A percentile compares a stretch with the other conserved stretches of the same genome.
Evolutionary conservation across 192 early-diverging fungal genomes (phyloP).

Genomic region (Gigaspora rosea): DNA sequence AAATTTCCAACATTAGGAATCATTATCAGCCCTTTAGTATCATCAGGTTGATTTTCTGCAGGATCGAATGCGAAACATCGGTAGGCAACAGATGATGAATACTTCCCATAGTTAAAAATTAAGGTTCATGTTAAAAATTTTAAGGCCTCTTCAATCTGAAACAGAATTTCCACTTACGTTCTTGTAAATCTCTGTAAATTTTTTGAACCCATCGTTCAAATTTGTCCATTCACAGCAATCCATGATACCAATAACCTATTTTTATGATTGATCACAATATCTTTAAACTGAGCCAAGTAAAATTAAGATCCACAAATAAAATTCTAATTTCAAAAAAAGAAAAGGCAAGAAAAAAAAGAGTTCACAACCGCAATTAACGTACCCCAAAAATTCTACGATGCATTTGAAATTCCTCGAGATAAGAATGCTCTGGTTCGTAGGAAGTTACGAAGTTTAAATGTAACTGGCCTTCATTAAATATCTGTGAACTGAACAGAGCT

Average conservation of each 20-base stretch:
- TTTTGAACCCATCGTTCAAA: conserved; percentile 59
- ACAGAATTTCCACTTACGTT: conserved; percentile 48
- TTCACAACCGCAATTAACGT: conserved; percentile 3
- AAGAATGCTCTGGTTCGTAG: conserved; percentile 67
- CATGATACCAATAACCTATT: conserved; percentile 79
- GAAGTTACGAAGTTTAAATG: conserved; percentile 73
- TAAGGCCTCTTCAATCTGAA: background rate
- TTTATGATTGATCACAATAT: background rate
- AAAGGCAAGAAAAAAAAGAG: background rate
- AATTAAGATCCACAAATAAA: no score
- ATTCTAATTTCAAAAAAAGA: background rate
- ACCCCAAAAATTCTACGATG: conserved; percentile 75
- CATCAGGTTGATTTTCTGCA: conserved; percentile 69
- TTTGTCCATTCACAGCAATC: conserved; percentile 71
- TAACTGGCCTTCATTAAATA: conserved; percentile 66
- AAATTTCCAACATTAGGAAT: conserved; percentile 80
- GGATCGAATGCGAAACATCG: conserved; percentile 85
- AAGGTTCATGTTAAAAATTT: no score
- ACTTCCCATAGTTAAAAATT: conserved; percentile 40
- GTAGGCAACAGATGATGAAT: conserved; percentile 68
- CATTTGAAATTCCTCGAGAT: conserved; percentile 75
- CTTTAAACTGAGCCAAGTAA: no score
- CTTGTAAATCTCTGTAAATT: conserved; percentile 59
- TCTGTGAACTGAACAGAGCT: conserved; percentile 61
- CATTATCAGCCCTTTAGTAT: conserved; percentile 74